These are phyloP conservation scores for Moniliophthora roreri DNA, from an alignment of 1,284 basidiomycete genomes.

Conservation along the genomic window DNA sequence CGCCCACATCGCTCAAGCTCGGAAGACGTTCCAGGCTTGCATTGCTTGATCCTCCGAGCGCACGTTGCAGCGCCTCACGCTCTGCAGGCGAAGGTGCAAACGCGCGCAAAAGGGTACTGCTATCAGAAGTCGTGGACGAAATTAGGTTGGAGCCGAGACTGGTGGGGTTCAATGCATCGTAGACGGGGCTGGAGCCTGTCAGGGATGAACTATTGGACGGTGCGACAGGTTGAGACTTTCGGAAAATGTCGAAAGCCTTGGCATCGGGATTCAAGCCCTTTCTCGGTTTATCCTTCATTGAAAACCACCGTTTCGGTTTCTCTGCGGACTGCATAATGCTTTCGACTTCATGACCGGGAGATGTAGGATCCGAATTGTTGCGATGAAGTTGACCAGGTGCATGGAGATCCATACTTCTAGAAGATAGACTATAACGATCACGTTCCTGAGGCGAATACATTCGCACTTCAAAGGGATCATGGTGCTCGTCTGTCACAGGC, in stretches of 20 bases:
- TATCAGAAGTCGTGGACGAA: conserved; percentile 40
- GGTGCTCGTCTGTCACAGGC: conserved; percentile 25
- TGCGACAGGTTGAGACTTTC: conserved; percentile 24
- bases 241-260: conserved; percentile 70
- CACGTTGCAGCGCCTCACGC: conserved; percentile 74
- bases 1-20: conserved; percentile 63
- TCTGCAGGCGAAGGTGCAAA: conserved; percentile 83
- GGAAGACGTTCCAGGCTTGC: conserved; percentile 72
- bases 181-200: conserved; percentile 23
- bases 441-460: conserved; percentile 27
- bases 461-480: conserved; percentile 46
- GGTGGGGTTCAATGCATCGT: conserved; percentile 58
- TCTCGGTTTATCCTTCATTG: conserved; percentile 45
- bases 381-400: conserved; percentile 29
- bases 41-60: conserved; percentile 65
- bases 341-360: conserved; percentile 20
- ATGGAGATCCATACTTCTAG: conserved; percentile 31
- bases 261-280: conserved; percentile 82
- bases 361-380: conserved; percentile 41
- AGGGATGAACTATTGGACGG: conserved; percentile 14
- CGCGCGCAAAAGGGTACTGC: conserved; percentile 60
- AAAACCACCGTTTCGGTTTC: conserved; percentile 50
- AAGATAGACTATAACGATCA: conserved; percentile 16
- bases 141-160: conserved; percentile 41
- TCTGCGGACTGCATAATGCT: conserved; percentile 20